These are phyloP conservation scores for Mycosphaerella sp. DNA, from an alignment of 2,329 filamentous ascomycete genomes.

Conservation along the genomic window DNA sequence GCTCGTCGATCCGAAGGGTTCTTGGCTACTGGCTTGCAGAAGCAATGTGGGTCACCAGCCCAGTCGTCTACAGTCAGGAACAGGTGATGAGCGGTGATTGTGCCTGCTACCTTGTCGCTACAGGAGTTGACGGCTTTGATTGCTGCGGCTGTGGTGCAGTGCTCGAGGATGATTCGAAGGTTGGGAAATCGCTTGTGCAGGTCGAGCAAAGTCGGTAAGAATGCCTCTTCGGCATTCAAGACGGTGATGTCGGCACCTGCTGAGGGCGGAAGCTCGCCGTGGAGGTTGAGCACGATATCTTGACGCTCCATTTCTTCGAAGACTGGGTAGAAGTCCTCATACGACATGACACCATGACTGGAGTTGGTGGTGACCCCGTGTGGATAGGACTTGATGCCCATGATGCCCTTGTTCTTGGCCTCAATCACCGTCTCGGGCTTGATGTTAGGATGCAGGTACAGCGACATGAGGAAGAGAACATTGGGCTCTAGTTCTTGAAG, in stretches of 20 bases:
- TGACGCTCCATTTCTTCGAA: conserved; percentile 86
- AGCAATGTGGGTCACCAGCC: conserved; percentile 64
- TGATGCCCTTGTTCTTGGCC: conserved; percentile 65
- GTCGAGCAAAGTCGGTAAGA: conserved; percentile 70
- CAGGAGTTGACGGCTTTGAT: conserved; percentile 70
- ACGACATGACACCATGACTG: conserved; percentile 60
- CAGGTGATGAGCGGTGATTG: conserved; percentile 82
- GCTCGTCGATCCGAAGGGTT: conserved; percentile 66
- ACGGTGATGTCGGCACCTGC: conserved; percentile 36
- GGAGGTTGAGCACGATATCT: conserved; percentile 81
- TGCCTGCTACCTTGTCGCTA: conserved; percentile 68
- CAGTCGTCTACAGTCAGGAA: conserved; percentile 73
- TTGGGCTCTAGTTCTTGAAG: conserved; percentile 43
- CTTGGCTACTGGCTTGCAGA: conserved; percentile 63
- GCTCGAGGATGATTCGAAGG: conserved; percentile 63
- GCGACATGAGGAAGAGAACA: conserved; percentile 47
- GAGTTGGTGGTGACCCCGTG: conserved; percentile 55
- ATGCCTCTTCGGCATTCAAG: conserved; percentile 65
- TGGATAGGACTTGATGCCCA: conserved; percentile 65
- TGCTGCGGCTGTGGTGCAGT: conserved; percentile 80
- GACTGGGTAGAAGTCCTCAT: conserved; percentile 66
- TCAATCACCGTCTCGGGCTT: conserved; percentile 55
- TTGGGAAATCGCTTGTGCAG: conserved; percentile 70
- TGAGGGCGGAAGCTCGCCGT: conserved; percentile 70
- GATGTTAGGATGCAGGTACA: conserved; percentile 46